These are phyloP conservation scores for Pythium plurisporium DNA, from an alignment of 352 stramenopile genomes.

Conservation along the genomic window DNA sequence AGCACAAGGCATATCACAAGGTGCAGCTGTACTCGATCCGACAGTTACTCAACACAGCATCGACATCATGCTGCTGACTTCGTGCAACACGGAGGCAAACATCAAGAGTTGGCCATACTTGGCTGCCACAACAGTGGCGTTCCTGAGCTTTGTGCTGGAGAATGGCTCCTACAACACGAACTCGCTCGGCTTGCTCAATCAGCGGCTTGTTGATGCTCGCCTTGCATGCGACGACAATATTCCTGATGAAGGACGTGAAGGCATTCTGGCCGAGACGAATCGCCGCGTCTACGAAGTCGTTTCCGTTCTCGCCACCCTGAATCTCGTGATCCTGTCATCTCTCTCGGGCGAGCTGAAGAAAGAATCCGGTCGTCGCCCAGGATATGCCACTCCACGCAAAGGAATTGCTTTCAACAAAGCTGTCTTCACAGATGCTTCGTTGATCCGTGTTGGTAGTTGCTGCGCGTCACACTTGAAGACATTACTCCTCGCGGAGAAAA, in stretches of 20 bases:
- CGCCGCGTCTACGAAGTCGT: conserved; percentile 69
- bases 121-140: conserved; percentile 43
- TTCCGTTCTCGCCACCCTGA: conserved; percentile 51
- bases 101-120: conserved; percentile 52
- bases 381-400: conserved; percentile 27
- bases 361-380: conserved; percentile 1
- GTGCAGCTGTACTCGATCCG: not conserved
- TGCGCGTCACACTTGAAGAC: conserved; percentile 1
- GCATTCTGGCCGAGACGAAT: conserved; percentile 35
- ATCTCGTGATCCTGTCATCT: conserved; percentile 34
- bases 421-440: conserved; percentile 32
- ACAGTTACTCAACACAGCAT: conserved; percentile 18
- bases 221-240: conserved; percentile 18
- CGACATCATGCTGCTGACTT: conserved; percentile 38
- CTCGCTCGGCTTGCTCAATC: conserved; percentile 34
- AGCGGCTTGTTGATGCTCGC: conserved; percentile 43
- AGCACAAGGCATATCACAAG: not conserved
- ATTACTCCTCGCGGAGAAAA: not conserved
- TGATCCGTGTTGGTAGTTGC: conserved; percentile 24
- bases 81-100: conserved; percentile 41
- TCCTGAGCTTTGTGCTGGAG: conserved; percentile 55
- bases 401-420: conserved; percentile 50
- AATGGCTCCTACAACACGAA: conserved; percentile 19
- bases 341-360: conserved; percentile 2
- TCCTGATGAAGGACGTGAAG: conserved; percentile 8